Base-by-base conservation (phyloP, 331 rosid species). In the Pyrus hybrid region DNA sequence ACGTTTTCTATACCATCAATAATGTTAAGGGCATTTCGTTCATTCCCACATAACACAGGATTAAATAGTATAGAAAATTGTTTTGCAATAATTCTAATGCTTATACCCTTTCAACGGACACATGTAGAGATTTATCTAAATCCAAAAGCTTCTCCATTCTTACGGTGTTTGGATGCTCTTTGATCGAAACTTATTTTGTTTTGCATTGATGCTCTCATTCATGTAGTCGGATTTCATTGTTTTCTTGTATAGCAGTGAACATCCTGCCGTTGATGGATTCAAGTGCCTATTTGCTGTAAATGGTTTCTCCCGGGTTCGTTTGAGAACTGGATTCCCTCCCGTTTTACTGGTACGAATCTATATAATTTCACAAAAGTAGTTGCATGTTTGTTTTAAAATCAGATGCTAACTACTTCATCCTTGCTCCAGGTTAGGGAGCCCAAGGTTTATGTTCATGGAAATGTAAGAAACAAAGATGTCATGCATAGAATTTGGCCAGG, bases 371-470 rank as follows among this genome's bases (percentile, higher is more conserved):
- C 12, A 2, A 3, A 37, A 25, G 3, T 23, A 13, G 68, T 41
- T 2, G 12, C 58, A 25, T 61, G 8, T 61, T 8, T 60, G 6
- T 13, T 16, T 57, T 35, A 30, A 8, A 72, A 11, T 23, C 2
- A 43, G 58, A 29, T 67, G 13, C 53, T 37, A 25, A 66, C 28
- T 21, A 14, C 49, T 58, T 67, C 71, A 1, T 32, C 17, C 69
- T 67, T 37, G 32, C 51, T 81, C 71, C 92, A 94, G 96, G 86
- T 92, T 70, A 85, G 76, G 64, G 93, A 84, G 74, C 93, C 92
- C 66, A 92, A 87, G 87, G 93, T 92, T 9, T 88, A 78, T 72
- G 85, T 88, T 61, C 97, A 90, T 69, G 96, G 96, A 77, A 87
- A 77, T 80, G 64, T 74, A 12, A 61, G 65, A 72, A 84, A 83